Base-by-base conservation (phyloP, 805 yeast species). In the Kazachstania bromeliacearum region DNA sequence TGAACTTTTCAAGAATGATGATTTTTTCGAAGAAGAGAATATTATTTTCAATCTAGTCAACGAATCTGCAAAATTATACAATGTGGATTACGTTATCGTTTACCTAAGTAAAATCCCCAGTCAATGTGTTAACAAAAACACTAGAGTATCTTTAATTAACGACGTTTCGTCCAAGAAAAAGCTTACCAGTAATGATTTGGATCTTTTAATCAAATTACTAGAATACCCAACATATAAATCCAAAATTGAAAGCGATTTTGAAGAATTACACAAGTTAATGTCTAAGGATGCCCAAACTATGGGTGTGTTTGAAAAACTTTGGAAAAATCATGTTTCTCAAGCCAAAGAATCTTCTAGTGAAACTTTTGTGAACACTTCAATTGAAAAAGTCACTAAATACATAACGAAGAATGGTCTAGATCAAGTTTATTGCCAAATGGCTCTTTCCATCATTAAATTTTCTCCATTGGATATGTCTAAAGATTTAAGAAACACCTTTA, bases 211-310 rank as follows among this genome's bases (percentile, higher is more conserved):
- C 3, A 69, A 67, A 38, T 44, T 76, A 9, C 51, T 76, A 20
- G 47, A 51, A 7, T 62, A 68, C 7, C 82, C 84, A 5, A 70
- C 81, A 0, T 71, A 66, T 48, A 72, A 61, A 45, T 69, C 84
- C 0, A 45, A 48, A 1, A 44, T 79, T 9, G 88, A 79, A 50
- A 50, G 58, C 0, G 62, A 71, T 30, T 45, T 64, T 21, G 33
- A 46, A 1, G 32, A 35, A 0, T 35, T 65, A 3, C 42, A 53
- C 5, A 34, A 25, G 10, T n/a, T 43, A 6, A 13, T 34, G 1
- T 7, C 28, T 3, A 25, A 38, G 9, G 28, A 30, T 7, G 33
- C 24, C 8, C 23, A 19, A 5, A 15, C 22, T 15, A 20, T 48
- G 10, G 9, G 38, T 2, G 50, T 73, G 4, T 60, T 67, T 31